Percentiles rank a stretch among this genome's conserved stretches.
Conservation (phyloP, 352 stramenopile species). For the Phytopythium helicoides region DNA sequence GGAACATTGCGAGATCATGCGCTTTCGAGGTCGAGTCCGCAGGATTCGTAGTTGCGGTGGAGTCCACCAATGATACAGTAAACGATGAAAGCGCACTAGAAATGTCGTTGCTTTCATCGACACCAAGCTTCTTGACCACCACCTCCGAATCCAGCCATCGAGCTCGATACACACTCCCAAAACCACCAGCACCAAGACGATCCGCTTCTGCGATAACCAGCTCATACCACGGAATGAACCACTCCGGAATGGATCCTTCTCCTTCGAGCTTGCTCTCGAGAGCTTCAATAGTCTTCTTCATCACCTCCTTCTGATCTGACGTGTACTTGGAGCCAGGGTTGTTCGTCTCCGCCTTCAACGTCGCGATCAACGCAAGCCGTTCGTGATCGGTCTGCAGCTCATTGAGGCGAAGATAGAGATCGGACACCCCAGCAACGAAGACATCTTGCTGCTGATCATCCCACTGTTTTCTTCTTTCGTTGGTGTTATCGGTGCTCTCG, state of each 20-base stretch:
- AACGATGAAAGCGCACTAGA: not conserved
- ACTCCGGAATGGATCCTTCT: not conserved
- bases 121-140: constrained; percentile 9
- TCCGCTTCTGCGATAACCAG: not conserved
- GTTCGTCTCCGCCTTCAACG: not conserved
- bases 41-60: too few relatives aligned
- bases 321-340: not conserved
- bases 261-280: not conserved
- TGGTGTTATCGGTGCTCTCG: too few relatives aligned
- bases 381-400: not conserved
- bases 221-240: constrained; percentile 1
- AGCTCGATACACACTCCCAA: constrained; percentile 7
- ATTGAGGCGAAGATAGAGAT: not conserved
- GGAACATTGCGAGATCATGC: constrained; percentile 1
- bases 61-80: constrained; percentile 6
- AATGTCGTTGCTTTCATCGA: not conserved
- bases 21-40: not conserved
- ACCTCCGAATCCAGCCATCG: constrained; percentile 15
- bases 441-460: not conserved
- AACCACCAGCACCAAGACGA: not conserved
- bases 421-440: not conserved
- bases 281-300: not conserved
- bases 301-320: not conserved
- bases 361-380: not conserved
- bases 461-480: too few relatives aligned